Base-by-base conservation (phyloP, 345 rosid genomes). In the Barbarea vulgaris region DNA sequence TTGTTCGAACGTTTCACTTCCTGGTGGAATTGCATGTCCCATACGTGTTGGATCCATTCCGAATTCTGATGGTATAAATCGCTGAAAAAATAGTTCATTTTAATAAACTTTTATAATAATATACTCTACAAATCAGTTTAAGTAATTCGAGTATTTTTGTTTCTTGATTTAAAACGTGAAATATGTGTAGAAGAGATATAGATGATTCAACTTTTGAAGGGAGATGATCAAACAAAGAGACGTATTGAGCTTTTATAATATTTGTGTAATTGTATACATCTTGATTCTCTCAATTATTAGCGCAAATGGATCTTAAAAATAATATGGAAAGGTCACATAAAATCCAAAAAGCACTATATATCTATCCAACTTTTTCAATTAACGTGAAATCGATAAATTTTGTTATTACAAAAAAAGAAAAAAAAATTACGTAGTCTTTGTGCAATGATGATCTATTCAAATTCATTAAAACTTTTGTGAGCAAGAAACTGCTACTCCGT, bases 31-130 rank as follows among this genome's bases (percentile, higher is more conserved):
- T 3, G 96, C 95, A 21, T 87, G 54, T 15, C 48, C 82, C 98
- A 93, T 93, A 6, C 80, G 64, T 0, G 93, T 51, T 5, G 97
- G 96, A 64, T 93, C 96, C 81, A 85, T 91, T 2, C 97, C 98
- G 41, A 88, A 93, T 58, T 93, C 98, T 0, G 98, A 93, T 0
- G 96, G 97, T 79, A 93, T 44, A 69, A 93, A 93, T 0, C 96
- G 81, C 96, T 90, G 31, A n/a, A n/a, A 71, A 55, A 58, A 19
- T 33, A 33, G 44, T 59, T 31, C 25, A 31, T 17, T 30, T 30
- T 2, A 31, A 31, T 0, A 1, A 6, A 31, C 34, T 27, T 27
- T 0, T 31, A 33, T n/a, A n/a, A n/a, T n/a, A n/a, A n/a, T n/a
- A n/a, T n/a, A n/a, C n/a, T n/a, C n/a, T n/a, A n/a, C n/a, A n/a